phyloP scores from a whole-genome alignment of 768 basidiomycete genomes.

The Daedaleopsis nitida region DNA sequence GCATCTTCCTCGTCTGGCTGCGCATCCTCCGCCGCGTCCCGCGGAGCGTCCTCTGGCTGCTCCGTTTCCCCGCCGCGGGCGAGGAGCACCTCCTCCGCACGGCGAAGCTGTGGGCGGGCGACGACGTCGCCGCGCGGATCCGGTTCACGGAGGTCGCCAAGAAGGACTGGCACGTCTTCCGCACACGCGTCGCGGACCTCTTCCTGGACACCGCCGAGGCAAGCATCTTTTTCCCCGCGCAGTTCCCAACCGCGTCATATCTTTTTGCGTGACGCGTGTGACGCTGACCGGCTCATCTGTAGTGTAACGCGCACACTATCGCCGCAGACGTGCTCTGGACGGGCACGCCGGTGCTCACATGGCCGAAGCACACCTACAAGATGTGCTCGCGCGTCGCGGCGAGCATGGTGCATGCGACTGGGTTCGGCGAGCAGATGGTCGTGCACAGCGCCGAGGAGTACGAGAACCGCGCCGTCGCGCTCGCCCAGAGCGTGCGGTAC shows the following conservation, averaged over 20 bases:
- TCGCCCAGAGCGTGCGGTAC: conserved; percentile 36
- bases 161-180: conserved; percentile 47
- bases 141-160: conserved; percentile 50
- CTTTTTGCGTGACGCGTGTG: neutral
- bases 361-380: conserved; percentile 46
- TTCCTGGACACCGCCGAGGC: conserved; percentile 57
- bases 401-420: conserved; percentile 49
- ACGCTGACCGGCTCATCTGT: neutral
- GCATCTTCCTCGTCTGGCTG: conserved; percentile 51
- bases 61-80: conserved; percentile 51
- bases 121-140: conserved; percentile 47
- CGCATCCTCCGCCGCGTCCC: conserved; percentile 45
- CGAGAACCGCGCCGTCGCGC: conserved; percentile 45
- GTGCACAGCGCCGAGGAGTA: conserved; percentile 46
- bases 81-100: conserved; percentile 46
- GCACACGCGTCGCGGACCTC: conserved; percentile 50
- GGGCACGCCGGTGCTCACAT: conserved; percentile 52
- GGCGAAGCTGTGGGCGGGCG: conserved; percentile 46
- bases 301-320: conserved; percentile 57
- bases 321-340: conserved; percentile 54
- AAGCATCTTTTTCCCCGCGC: conserved; percentile 3
- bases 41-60: conserved; percentile 53
- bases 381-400: conserved; percentile 55
- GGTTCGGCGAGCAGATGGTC: conserved; percentile 49
- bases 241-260: neutral